Percentiles rank a stretch among this genome's conserved stretches.
These are phyloP conservation scores for Chrysoporthe deuterocubensis DNA, from an alignment of 2,329 filamentous ascomycete genomes.

Conservation along the genomic window DNA sequence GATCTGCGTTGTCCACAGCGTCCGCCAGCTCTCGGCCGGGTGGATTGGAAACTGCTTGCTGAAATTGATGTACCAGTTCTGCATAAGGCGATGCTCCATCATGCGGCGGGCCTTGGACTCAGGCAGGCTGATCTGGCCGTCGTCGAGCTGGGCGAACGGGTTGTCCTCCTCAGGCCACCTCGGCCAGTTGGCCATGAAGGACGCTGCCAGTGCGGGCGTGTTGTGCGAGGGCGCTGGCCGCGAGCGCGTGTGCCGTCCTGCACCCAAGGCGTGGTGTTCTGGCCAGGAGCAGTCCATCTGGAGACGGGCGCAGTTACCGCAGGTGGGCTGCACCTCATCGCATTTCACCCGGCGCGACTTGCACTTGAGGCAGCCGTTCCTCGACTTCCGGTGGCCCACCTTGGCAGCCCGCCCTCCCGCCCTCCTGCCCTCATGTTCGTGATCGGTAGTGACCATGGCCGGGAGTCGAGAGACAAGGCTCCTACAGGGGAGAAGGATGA, in stretches of 20 bases:
- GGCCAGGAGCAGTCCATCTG: slow-evolving; percentile 33
- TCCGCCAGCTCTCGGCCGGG: slow-evolving; percentile 30
- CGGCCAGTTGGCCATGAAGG: slow-evolving; percentile 22
- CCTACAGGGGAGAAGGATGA: no score
- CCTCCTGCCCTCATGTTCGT: neutral
- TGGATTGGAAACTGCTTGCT: slow-evolving; percentile 28
- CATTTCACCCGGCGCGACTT: slow-evolving; percentile 38
- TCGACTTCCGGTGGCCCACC: slow-evolving; percentile 38
- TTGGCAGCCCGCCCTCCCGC: slow-evolving; percentile 29
- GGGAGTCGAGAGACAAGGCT: neutral
- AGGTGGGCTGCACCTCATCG: slow-evolving; percentile 34
- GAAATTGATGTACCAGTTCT: slow-evolving; percentile 32
- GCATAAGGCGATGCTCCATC: slow-evolving; percentile 37
- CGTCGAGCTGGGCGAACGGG: slow-evolving; percentile 17
- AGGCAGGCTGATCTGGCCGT: slow-evolving; percentile 28
- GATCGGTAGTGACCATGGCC: slow-evolving; percentile 1
- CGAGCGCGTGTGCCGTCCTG: neutral
- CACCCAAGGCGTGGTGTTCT: neutral
- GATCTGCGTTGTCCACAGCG: slow-evolving; percentile 31
- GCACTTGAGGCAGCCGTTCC: slow-evolving; percentile 38
- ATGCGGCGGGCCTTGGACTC: slow-evolving; percentile 34
- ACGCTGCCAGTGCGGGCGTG: slow-evolving; percentile 6
- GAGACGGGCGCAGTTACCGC: slow-evolving; percentile 35
- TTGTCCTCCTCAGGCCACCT: slow-evolving; percentile 14
- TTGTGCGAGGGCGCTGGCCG: slow-evolving; percentile 16